A percentile compares a stretch with the other conserved stretches of the same genome.
phyloP scores from a whole-genome alignment of 2,329 filamentous ascomycete species.

The Chalaropsis thielavioides region DNA sequence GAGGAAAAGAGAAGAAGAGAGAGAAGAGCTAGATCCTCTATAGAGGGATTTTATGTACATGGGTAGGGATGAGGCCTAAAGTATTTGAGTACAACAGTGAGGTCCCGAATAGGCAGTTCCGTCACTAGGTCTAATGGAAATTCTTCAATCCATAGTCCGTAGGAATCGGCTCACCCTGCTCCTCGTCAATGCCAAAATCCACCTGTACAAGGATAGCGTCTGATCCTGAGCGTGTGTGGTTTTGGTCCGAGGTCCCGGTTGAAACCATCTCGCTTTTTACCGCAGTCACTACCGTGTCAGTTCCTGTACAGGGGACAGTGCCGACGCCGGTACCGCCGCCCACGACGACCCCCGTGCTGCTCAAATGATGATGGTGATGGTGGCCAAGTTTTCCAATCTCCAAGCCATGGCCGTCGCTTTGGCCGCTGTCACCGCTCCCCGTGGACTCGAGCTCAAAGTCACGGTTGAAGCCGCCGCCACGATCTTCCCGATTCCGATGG shows the following conservation, averaged over 20 bases:
- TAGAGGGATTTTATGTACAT: too few relatives aligned
- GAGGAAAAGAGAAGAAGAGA: too few relatives aligned
- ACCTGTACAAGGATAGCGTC: constrained; percentile 27
- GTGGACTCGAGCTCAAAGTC: constrained; percentile 15
- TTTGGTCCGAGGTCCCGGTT: constrained; percentile 18
- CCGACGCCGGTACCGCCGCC: not conserved
- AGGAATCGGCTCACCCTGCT: constrained; percentile 12
- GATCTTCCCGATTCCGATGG: constrained; percentile 7
- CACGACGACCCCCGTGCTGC: not conserved
- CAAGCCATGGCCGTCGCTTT: not conserved
- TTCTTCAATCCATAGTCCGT: constrained; percentile 14
- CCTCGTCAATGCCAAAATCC: constrained; percentile 26
- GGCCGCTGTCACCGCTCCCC: constrained; percentile 9
- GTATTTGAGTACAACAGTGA: too few relatives aligned
- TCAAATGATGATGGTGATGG: not conserved
- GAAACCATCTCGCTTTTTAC: constrained; percentile 20
- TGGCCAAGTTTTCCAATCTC: not conserved
- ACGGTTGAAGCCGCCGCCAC: not conserved
- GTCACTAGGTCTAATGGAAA: constrained; percentile 10
- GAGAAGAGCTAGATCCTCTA: too few relatives aligned
- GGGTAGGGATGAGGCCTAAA: too few relatives aligned
- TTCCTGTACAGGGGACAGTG: not conserved
- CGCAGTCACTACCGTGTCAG: constrained; percentile 12
- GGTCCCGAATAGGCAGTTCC: too few relatives aligned
- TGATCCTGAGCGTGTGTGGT: constrained; percentile 11